A percentile compares a stretch with the other conserved stretches of the same genome.
phyloP scores from a whole-genome alignment of 345 rosid species.

The Salix arbutifolia region DNA sequence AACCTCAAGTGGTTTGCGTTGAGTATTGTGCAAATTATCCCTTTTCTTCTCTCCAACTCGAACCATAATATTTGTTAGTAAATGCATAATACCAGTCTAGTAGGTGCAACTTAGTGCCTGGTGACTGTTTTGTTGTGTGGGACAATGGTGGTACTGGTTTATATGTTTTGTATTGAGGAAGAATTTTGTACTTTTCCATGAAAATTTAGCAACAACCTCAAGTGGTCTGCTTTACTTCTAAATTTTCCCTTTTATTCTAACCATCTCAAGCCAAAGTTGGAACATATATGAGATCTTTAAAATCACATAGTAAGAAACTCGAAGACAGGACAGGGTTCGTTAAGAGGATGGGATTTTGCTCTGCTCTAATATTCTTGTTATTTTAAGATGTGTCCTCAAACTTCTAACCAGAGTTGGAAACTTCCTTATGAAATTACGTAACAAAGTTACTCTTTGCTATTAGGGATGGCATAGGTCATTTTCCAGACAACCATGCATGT shows the following conservation, averaged over 20 bases:
- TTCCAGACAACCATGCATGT: no score
- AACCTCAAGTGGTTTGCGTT: background rate
- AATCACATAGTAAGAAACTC: no score
- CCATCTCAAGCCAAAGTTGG: background rate
- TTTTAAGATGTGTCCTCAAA: no score
- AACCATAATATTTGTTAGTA: background rate
- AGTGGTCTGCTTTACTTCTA: background rate
- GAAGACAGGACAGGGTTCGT: no score
- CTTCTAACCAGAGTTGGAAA: no score
- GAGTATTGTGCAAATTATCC: background rate
- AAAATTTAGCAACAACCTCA: background rate
- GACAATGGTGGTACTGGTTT: background rate
- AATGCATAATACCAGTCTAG: background rate
- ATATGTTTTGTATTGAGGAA: background rate
- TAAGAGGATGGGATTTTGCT: no score
- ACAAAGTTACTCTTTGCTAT: no score
- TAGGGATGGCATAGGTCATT: no score
- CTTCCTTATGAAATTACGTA: no score
- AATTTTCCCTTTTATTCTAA: background rate
- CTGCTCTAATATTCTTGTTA: no score
- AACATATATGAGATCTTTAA: no score
- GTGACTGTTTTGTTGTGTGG: background rate
- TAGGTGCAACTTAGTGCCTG: background rate
- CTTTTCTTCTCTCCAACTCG: background rate
- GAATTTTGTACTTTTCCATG: background rate